Evolutionary conservation across 495 filamentous ascomycete species (phyloP).

Genomic region (Trichocladium uniseriatum): DNA sequence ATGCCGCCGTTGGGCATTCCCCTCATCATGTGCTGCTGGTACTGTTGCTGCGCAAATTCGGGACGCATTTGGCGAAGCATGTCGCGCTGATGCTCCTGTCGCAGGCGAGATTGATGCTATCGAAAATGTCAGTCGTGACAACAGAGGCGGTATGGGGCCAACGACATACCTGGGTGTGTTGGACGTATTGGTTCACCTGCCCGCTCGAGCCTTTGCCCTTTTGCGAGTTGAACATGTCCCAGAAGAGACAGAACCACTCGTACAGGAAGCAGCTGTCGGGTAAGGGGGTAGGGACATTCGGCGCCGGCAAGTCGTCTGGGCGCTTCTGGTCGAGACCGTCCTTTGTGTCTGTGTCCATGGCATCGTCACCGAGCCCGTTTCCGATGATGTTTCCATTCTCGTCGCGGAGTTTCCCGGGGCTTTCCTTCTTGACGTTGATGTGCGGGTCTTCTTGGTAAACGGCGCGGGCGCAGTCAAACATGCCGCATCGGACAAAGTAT

Average conservation of each 20-base stretch:
- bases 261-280: slow-evolving; percentile 71
- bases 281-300: slow-evolving; percentile 55
- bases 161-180: slow-evolving; percentile 62
- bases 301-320: slow-evolving; percentile 69
- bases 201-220: slow-evolving; percentile 49
- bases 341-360: slow-evolving; percentile 75
- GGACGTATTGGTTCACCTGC: slow-evolving; percentile 58
- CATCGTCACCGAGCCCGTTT: slow-evolving; percentile 71
- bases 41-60: slow-evolving; percentile 37
- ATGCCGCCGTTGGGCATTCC: slow-evolving; percentile 27
- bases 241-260: slow-evolving; percentile 95
- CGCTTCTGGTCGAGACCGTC: slow-evolving; percentile 61
- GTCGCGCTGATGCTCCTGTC: slow-evolving; percentile 56
- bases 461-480: slow-evolving; percentile 69
- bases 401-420: slow-evolving; percentile 53
- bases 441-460: slow-evolving; percentile 54
- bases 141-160: background rate
- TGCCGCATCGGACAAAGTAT: slow-evolving; percentile 76
- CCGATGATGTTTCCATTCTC: slow-evolving; percentile 48
- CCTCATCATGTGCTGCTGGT: slow-evolving; percentile 45
- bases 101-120: slow-evolving; percentile 58
- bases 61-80: slow-evolving; percentile 59
- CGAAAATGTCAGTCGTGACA: slow-evolving; percentile 10
- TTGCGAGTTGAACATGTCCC: slow-evolving; percentile 82
- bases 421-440: slow-evolving; percentile 46